Conservation (phyloP, 495 filamentous ascomycete genomes). For the Friedmanniomyces endolithicus region DNA sequence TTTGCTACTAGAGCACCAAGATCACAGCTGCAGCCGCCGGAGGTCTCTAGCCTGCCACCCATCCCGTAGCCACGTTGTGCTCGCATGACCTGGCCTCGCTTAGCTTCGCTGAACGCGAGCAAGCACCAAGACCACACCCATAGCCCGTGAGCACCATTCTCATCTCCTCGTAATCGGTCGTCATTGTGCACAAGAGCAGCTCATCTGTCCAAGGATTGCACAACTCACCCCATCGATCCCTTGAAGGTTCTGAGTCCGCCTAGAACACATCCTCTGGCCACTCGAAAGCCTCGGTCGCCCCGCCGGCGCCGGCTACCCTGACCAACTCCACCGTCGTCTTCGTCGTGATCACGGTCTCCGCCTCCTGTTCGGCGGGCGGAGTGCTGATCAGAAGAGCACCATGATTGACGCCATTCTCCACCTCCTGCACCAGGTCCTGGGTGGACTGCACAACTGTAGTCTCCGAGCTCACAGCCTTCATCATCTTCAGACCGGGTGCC, state of each 20-base stretch:
- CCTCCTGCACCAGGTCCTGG: too few species aligned
- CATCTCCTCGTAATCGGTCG: not conserved
- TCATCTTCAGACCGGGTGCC: not conserved
- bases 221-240: not conserved
- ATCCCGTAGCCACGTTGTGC: too few species aligned
- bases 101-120: not conserved
- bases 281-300: slow-evolving; percentile 12
- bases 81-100: not conserved
- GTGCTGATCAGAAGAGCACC: not conserved
- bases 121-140: not conserved
- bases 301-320: not conserved
- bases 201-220: not conserved
- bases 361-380: not conserved
- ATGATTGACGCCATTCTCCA: not conserved
- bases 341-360: not conserved
- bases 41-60: too few species aligned
- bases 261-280: slow-evolving; percentile 25
- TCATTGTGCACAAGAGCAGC: not conserved
- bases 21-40: too few species aligned
- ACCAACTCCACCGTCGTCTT: slow-evolving; percentile 6
- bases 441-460: slow-evolving; percentile 11
- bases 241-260: not conserved
- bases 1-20: too few species aligned
- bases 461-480: slow-evolving; percentile 4
- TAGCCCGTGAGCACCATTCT: not conserved